Evolutionary conservation across 192 early-diverging fungal species (phyloP), one percentile per base, ranked within the genome.

Genomic region (Gaertneriomyces sp.): DNA sequence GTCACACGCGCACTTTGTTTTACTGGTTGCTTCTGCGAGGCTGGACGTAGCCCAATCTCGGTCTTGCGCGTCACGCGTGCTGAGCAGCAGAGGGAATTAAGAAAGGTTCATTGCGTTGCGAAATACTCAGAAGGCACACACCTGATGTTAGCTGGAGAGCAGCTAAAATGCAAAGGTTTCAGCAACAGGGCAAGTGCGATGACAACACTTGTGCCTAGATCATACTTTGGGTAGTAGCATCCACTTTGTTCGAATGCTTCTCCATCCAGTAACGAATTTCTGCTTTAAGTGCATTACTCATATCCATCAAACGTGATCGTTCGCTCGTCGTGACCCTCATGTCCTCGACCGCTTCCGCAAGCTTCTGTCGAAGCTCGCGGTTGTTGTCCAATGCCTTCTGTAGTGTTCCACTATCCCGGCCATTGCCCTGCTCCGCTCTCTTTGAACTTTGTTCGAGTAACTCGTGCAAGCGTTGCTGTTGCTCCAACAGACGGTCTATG

Each of bases 221-320:
- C 63, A 19, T 64, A 64, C 63, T 68, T 47, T 68, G 66, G 5
- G 66, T 60, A 17, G n/a, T 45, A 2, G 44, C 55, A 8, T 68
- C 57, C n/a, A 10, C 46, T 7, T 50, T 60, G 12, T 20, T 40
- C 19, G 47, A 46, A 40, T 39, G 20, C 46, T 74, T 58, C 38
- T 69, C 73, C 45, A 47, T 60, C 61, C 47, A 65, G 20, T 41
- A 49, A 39, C 70, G 69, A 4, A 76, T 25, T 49, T 76, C 70
- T 7, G 70, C 71, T 42, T 64, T 54, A 47, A 76, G 57, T 19
- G 53, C 17, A 51, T 76, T 76, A 52, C 70, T 66, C 67, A 73
- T 60, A 43, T 76, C 71, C 63, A 76, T 20, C 41, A 76, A 53
- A 41, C 60, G 53, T 41, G 50, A 58, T 43, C 60, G 33, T 17